Evolutionary conservation across 1,139 yeast species (phyloP).

Genomic region (Hyphopichia buzzinii): DNA sequence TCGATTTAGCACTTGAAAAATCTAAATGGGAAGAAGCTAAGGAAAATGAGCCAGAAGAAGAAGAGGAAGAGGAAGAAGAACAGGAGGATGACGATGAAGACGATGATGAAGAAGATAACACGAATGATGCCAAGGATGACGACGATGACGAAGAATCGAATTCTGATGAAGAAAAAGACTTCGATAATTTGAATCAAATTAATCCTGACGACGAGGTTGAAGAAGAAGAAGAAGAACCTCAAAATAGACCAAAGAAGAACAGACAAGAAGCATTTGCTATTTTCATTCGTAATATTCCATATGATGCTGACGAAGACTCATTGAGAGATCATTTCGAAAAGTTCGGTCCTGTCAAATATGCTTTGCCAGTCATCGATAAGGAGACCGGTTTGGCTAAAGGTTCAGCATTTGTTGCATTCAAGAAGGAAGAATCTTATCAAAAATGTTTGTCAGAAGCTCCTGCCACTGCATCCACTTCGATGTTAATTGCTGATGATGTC

Average conservation of each 20-base stretch:
- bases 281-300: slow-evolving; percentile 90
- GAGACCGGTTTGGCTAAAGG: slow-evolving; percentile 88
- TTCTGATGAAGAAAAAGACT: slow-evolving; percentile 31
- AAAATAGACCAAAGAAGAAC: slow-evolving; percentile 44
- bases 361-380: slow-evolving; percentile 87
- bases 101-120: slow-evolving; percentile 21
- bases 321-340: slow-evolving; percentile 72
- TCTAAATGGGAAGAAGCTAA: slow-evolving; percentile 63
- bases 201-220: slow-evolving; percentile 29
- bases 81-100: slow-evolving; percentile 24
- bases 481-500: slow-evolving; percentile 89
- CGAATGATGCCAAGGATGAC: slow-evolving; percentile 24
- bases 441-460: slow-evolving; percentile 81
- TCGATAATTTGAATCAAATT: slow-evolving; percentile 16
- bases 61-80: slow-evolving; percentile 28
- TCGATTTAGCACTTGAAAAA: slow-evolving; percentile 90
- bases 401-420: slow-evolving; percentile 91
- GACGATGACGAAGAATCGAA: slow-evolving; percentile 32
- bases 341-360: slow-evolving; percentile 89
- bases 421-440: slow-evolving; percentile 56
- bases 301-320: slow-evolving; percentile 83
- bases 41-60: slow-evolving; percentile 42
- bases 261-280: slow-evolving; percentile 69
- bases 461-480: slow-evolving; percentile 66
- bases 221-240: slow-evolving; percentile 29